Evolutionary conservation across 495 filamentous ascomycete species (phyloP).

Genomic region (Zalerion maritima): DNA sequence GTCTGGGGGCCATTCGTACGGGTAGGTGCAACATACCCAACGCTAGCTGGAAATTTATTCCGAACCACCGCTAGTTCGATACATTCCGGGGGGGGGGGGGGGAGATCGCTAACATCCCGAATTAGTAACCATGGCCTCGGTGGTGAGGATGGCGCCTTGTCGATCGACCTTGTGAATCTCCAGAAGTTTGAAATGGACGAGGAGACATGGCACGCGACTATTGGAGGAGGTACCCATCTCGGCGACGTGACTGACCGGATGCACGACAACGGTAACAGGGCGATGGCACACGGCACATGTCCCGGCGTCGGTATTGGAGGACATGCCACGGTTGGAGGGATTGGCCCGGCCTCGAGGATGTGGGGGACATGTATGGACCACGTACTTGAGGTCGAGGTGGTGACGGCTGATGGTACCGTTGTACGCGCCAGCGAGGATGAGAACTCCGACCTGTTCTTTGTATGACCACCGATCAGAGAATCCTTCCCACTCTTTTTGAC

Average conservation of each 20-base stretch:
- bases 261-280: slow-evolving; percentile 46
- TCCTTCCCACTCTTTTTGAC: slow-evolving; percentile 1
- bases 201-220: slow-evolving; percentile 40
- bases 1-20: slow-evolving; percentile 62
- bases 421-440: slow-evolving; percentile 33
- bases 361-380: slow-evolving; percentile 40
- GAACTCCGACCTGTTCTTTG: slow-evolving; percentile 45
- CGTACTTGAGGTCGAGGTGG: slow-evolving; percentile 41
- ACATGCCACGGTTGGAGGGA: slow-evolving; percentile 47
- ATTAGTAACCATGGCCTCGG: slow-evolving; percentile 27
- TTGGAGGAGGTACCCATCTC: slow-evolving; percentile 50
- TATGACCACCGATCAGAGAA: slow-evolving; percentile 13
- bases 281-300: slow-evolving; percentile 53
- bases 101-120: slow-evolving; percentile 22
- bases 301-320: slow-evolving; percentile 54
- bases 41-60: not conserved
- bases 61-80: no score
- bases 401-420: slow-evolving; percentile 43
- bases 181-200: slow-evolving; percentile 39
- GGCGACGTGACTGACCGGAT: slow-evolving; percentile 44
- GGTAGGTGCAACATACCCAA: slow-evolving; percentile 14
- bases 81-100: no score
- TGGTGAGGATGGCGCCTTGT: slow-evolving; percentile 37
- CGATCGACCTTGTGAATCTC: slow-evolving; percentile 42
- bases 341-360: slow-evolving; percentile 40